A percentile compares a stretch with the other conserved stretches of the same genome.
Evolutionary conservation across 2,329 filamentous ascomycete species (phyloP).

Genomic region (Acrocalymma vagum): DNA sequence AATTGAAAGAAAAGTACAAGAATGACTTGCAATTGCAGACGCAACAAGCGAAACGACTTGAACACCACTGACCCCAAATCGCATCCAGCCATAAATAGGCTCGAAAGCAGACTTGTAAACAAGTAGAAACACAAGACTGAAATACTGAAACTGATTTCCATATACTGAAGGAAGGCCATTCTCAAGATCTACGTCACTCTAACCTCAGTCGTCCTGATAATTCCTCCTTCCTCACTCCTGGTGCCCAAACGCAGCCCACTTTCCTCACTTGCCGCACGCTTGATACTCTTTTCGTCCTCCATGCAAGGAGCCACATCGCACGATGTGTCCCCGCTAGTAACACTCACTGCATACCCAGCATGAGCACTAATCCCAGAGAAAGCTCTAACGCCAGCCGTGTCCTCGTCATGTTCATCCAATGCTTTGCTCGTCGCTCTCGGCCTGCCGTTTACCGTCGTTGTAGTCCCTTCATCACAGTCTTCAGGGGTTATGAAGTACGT

Average conservation of each 20-base stretch:
- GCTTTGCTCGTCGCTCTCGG: constrained; percentile 1
- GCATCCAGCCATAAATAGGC: too few relatives aligned
- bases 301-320: constrained; percentile 6
- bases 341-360: constrained; percentile 18
- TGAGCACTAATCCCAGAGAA: too few relatives aligned
- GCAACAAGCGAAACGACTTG: too few relatives aligned
- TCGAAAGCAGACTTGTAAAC: too few relatives aligned
- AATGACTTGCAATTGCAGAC: too few relatives aligned
- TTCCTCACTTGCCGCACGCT: background rate
- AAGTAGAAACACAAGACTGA: too few relatives aligned
- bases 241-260: background rate
- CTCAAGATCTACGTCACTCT: too few relatives aligned
- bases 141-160: too few relatives aligned
- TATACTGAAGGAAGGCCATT: too few relatives aligned
- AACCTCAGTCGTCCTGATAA: constrained; percentile 5
- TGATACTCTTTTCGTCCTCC: constrained; percentile 2
- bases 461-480: constrained; percentile 3
- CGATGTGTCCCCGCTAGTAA: constrained; percentile 12
- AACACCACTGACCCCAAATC: too few relatives aligned
- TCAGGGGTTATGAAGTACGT: constrained; percentile 19
- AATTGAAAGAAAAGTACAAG: too few relatives aligned
- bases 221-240: background rate
- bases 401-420: constrained; percentile 5
- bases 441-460: background rate
- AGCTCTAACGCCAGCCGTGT: constrained; percentile 1